Base-by-base conservation (phyloP, 2,329 filamentous ascomycete species). In the Fusarium hostae region DNA sequence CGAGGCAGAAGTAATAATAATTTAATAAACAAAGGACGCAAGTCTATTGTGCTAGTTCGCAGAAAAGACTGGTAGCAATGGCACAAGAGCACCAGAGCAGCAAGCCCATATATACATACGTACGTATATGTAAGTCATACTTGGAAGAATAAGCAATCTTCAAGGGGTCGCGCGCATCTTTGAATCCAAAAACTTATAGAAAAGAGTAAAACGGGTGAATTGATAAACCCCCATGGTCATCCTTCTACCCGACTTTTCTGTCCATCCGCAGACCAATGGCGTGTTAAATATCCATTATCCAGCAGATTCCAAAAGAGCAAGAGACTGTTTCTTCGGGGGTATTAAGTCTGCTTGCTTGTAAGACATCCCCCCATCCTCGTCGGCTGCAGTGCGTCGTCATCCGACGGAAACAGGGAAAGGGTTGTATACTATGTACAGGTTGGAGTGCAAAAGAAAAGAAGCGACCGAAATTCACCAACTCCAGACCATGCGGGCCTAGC, bases 401-500 rank as follows among this genome's bases (percentile, higher is more conserved):
- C 65, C 56, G 55, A 52, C 37, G 44, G n/a, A 51, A 56, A 51
- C 26, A 59, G 57, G 37, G 30, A n/a, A 52, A 59, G 45, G n/a
- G 35, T 20, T 55, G 57, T 72, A 51, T 63, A 40, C 41, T 70
- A 72, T 70, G 54, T 72, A 72, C 70, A 72, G 59, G 58, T 59
- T 41, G 41, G 37, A 45, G 55, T 57, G 59, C 34, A 41, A 67
- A 63, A 63, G 52, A 68, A 66, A 47, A 54, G 52, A 75, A 70
- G 59, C 52, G 62, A 62, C 41, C 58, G 62, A 59, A 59, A 60
- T 66, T 61, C 61, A 66, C 63, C 60, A 77, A 77, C 75, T 75
- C 75, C 75, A 43, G 62, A 64, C 75, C 72, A 74, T 74, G 73
- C 48, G 59, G 59, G 72, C 63, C 59, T 65, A 47, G 57, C 39